Conservation (phyloP, 768 basidiomycete species). For the Basidioascus undulatus region DNA sequence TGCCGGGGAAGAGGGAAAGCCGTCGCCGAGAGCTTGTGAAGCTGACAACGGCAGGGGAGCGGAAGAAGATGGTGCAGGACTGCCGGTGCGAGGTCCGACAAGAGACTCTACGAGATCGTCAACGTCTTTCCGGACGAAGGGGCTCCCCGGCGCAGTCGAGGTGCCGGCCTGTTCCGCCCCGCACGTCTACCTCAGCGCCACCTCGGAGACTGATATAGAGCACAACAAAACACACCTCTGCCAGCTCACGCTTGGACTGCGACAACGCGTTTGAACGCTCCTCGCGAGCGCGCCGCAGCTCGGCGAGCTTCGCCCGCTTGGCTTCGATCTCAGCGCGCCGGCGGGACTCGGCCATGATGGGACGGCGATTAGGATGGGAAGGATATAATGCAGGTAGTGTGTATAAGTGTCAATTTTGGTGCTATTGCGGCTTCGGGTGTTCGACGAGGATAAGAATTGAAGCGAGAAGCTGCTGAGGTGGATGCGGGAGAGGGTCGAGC, state of each 20-base stretch:
- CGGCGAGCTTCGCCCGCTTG: constrained; percentile 66
- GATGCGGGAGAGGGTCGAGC: too few relatives aligned
- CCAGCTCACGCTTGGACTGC: constrained; percentile 12
- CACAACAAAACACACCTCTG: constrained; percentile 15
- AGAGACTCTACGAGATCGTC: constrained; percentile 42
- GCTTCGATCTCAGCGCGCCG: constrained; percentile 72
- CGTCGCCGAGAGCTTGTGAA: too few relatives aligned
- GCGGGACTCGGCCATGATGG: constrained; percentile 11
- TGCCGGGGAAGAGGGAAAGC: too few relatives aligned
- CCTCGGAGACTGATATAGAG: too few relatives aligned
- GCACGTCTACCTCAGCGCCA: too few relatives aligned
- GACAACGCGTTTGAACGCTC: constrained; percentile 21
- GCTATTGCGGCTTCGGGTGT: too few relatives aligned
- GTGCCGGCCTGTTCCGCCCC: too few relatives aligned
- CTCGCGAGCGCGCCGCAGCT: constrained; percentile 51
- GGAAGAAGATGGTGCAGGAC: constrained; percentile 45
- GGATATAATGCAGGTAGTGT: neutral
- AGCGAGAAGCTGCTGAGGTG: too few relatives aligned
- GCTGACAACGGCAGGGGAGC: too few relatives aligned
- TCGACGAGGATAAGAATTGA: too few relatives aligned
- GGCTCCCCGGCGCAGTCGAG: constrained; percentile 21
- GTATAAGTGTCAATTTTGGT: neutral
- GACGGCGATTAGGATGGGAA: neutral
- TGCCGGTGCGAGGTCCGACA: constrained; percentile 31
- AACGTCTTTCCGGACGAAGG: constrained; percentile 39